Evolutionary conservation across 257 asterid genomes (phyloP).

Genomic region (Schizonepeta tenuifolia): DNA sequence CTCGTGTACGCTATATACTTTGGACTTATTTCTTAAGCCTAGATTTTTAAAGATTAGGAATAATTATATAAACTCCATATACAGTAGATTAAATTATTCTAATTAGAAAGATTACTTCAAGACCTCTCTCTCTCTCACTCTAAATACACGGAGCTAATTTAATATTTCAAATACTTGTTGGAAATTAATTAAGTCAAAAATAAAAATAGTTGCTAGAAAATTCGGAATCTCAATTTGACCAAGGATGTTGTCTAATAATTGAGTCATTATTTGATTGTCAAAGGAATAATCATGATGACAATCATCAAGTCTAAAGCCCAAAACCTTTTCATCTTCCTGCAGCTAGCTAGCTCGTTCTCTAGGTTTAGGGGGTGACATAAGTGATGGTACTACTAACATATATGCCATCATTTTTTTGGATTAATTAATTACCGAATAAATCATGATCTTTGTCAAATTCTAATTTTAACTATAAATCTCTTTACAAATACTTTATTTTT

Average conservation of each 20-base stretch:
- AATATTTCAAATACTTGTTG: background rate
- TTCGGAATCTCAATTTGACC: background rate
- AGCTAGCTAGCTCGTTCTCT: background rate
- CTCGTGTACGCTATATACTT: no score
- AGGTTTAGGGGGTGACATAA: background rate
- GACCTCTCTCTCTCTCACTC: background rate
- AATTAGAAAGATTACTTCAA: background rate
- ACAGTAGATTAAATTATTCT: background rate
- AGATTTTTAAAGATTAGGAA: no score
- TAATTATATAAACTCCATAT: no score
- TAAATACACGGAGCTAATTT: background rate
- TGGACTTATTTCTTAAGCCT: no score
- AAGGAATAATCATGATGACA: conserved; percentile 8
- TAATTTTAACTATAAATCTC: no score
- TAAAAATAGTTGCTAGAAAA: background rate
- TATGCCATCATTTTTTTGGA: background rate
- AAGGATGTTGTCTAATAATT: background rate
- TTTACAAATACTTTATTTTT: no score
- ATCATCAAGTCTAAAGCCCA: background rate
- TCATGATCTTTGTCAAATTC: no score
- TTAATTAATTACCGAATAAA: no score
- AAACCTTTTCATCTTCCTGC: background rate
- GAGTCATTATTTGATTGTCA: background rate
- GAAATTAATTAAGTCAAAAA: background rate
- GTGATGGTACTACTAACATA: background rate